Base-by-base conservation (phyloP, 2,329 filamentous ascomycete genomes). In the Stachybotrys chlorohalonatus region DNA sequence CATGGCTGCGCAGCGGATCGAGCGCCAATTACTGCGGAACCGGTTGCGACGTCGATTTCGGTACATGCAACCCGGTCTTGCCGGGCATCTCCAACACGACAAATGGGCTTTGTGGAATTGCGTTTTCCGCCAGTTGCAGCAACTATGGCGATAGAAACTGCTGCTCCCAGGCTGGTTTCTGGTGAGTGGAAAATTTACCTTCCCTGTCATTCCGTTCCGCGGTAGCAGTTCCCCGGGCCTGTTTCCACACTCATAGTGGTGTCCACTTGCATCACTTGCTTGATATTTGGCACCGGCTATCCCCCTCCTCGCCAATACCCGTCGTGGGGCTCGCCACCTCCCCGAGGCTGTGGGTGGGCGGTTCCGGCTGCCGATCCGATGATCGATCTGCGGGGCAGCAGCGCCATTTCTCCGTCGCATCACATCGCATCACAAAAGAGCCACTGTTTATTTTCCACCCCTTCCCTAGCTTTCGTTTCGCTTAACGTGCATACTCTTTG, bases 1-100 rank as follows among this genome's bases (percentile, higher is more conserved):
- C 46, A 47, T 11, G 15, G 2, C 46, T 52, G 49, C 8, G 13
- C 54, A 72, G 70, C 56, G 69, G 69, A 42, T 65, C 64, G 46
- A 64, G 61, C 51, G 56, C 60, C 11, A 51, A 53, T 3, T 68
- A 71, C 60, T 73, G 70, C 59, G 69, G 68, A 36, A 73, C 70
- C 36, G 69, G 71, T n/a, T 73, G 71, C 56, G 62, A 72, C 53
- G 52, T 58, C 15, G 62, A 65, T 54, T 72, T 68, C 60, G 70
- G 70, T 42, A 61, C 61, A 42, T 73, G 70, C 57, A 60, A 62
- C 52, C 59, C 63, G 31, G 56, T 56, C 6, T 52, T 55, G 30
- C 53, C 54, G 5, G 58, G 59, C 11, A 52, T 68, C 31, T 58
- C 59, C 39, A 60, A 69, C 53, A 69, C 68, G 31, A 69, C 69